Conservation (phyloP, 1,284 basidiomycete genomes). For the Cryptococcus amylolentus region DNA sequence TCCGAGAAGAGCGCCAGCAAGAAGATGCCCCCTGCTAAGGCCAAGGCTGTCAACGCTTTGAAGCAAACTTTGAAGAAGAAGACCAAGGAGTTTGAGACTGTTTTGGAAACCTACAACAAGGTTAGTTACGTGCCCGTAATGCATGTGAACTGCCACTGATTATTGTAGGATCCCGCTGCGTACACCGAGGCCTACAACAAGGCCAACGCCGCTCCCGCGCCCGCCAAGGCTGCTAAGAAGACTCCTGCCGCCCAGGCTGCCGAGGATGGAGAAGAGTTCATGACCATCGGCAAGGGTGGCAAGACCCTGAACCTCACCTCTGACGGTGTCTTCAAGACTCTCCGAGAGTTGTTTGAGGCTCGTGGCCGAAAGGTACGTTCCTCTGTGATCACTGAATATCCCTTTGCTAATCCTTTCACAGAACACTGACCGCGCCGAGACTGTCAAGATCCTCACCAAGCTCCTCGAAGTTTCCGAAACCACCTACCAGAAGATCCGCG, state of each 20-base stretch:
- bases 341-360: conserved; percentile 87
- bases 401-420: conserved; percentile 42
- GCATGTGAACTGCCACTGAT: not conserved
- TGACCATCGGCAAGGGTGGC: conserved; percentile 87
- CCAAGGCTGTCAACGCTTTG: conserved; percentile 91
- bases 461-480: conserved; percentile 77
- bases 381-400: not conserved
- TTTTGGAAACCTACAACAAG: conserved; percentile 73
- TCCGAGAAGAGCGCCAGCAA: conserved; percentile 86
- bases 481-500: conserved; percentile 91
- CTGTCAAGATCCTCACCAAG: conserved; percentile 84
- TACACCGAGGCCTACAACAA: conserved; percentile 74
- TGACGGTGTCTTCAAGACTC: conserved; percentile 88
- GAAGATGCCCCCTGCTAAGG: conserved; percentile 95
- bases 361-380: conserved; percentile 84
- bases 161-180: conserved; percentile 71
- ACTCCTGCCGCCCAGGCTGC: conserved; percentile 27
- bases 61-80: conserved; percentile 96
- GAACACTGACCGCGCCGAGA: conserved; percentile 95
- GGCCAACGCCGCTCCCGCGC: conserved; percentile 53
- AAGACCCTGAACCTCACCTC: conserved; percentile 78
- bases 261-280: conserved; percentile 68
- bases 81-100: conserved; percentile 80
- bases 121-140: conserved; percentile 49
- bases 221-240: conserved; percentile 53